Conservation (phyloP, 2,329 filamentous ascomycete species). For the Epichloe brachyelytri region DNA sequence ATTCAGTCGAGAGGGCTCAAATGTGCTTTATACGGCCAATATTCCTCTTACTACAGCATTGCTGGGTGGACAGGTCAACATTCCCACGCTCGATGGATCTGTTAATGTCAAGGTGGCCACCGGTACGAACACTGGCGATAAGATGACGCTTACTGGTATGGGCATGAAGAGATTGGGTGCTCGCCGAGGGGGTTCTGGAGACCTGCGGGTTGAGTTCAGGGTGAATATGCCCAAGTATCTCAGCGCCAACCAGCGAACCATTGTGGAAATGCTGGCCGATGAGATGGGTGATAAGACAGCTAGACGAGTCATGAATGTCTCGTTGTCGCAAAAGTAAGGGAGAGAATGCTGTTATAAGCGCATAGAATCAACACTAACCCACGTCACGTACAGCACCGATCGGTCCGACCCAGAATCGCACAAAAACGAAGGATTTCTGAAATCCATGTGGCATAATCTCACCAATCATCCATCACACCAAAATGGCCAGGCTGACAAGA, state of each 20-base stretch:
- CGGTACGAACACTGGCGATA: constrained; percentile 85
- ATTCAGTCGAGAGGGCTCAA: constrained; percentile 76
- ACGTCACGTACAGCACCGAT: neutral
- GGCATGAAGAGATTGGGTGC: constrained; percentile 80
- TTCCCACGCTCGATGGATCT: constrained; percentile 82
- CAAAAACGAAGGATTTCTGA: constrained; percentile 80
- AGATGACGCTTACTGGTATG: constrained; percentile 76
- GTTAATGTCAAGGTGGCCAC: constrained; percentile 86
- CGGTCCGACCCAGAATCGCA: constrained; percentile 35
- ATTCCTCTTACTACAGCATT: constrained; percentile 89
- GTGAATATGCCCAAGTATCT: constrained; percentile 93
- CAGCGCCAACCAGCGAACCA: constrained; percentile 77
- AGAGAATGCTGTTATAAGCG: neutral
- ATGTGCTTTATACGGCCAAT: constrained; percentile 83
- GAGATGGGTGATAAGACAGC: constrained; percentile 90
- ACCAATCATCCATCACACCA: constrained; percentile 59
- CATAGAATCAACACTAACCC: neutral
- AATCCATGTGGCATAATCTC: constrained; percentile 83
- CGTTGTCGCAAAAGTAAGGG: constrained; percentile 11
- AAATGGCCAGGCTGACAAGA: constrained; percentile 17
- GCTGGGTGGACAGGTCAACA: constrained; percentile 75
- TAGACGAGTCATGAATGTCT: constrained; percentile 80
- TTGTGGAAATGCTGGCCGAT: constrained; percentile 90
- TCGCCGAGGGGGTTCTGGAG: constrained; percentile 57
- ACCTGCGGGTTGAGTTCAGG: constrained; percentile 88